These are phyloP conservation scores for Eucalyptus globulus DNA, from an alignment of 345 rosid species.

Conservation along the genomic window DNA sequence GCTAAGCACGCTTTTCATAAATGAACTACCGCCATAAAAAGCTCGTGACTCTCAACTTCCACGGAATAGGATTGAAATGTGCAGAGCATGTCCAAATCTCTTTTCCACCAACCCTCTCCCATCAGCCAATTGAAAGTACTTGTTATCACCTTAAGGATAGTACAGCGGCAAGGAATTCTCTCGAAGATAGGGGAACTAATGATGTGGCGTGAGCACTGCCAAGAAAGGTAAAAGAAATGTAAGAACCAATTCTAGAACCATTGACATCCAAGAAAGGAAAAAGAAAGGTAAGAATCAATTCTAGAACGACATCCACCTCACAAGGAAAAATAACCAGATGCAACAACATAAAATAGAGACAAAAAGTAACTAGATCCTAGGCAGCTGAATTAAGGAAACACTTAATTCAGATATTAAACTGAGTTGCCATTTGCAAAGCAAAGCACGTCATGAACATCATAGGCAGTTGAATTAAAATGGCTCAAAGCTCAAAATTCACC, in stretches of 20 bases:
- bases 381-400: neutral
- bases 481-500: neutral
- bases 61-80: neutral
- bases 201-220: neutral
- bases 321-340: neutral
- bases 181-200: neutral
- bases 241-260: neutral
- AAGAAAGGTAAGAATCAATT: neutral
- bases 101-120: neutral
- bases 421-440: neutral
- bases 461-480: neutral
- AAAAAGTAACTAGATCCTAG: neutral
- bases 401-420: neutral
- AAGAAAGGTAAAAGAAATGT: neutral
- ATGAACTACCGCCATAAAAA: neutral
- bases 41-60: neutral
- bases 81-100: neutral
- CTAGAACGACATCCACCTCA: neutral
- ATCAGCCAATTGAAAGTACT: neutral
- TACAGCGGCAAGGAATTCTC: neutral
- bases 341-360: neutral
- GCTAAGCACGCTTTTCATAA: neutral
- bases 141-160: neutral
- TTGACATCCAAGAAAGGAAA: neutral
- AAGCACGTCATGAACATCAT: neutral